phyloP scores from a whole-genome alignment of 2,329 filamentous ascomycete species.

The Kalaharituber pfeilii region DNA sequence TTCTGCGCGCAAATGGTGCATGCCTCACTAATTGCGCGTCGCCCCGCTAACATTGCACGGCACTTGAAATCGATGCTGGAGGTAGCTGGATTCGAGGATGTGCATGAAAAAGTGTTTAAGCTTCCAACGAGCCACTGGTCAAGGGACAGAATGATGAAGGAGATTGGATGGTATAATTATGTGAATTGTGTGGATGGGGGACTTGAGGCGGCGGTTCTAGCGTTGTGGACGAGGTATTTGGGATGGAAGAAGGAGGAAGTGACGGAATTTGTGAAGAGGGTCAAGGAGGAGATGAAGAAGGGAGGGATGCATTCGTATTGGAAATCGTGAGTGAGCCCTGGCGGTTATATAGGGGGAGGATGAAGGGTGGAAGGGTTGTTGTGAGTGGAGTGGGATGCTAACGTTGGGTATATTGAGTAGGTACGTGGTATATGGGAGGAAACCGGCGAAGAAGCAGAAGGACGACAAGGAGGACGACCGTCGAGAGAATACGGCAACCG shows the following conservation, averaged over 20 bases:
- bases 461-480: too few relatives aligned
- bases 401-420: too few relatives aligned
- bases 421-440: too few relatives aligned
- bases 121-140: constrained; percentile 22
- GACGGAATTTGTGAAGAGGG: background rate
- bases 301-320: background rate
- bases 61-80: background rate
- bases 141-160: background rate
- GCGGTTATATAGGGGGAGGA: too few relatives aligned
- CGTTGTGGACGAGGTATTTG: background rate
- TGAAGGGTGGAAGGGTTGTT: too few relatives aligned
- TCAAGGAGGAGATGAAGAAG: background rate
- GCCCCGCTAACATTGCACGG: constrained; percentile 14
- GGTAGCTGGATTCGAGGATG: constrained; percentile 1
- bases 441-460: too few relatives aligned
- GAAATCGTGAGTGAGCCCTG: background rate
- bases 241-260: background rate
- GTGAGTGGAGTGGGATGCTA: too few relatives aligned
- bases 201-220: background rate
- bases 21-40: background rate
- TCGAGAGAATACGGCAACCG: too few relatives aligned
- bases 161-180: constrained; percentile 6
- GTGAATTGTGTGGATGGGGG: constrained; percentile 15
- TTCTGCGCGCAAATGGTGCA: background rate
- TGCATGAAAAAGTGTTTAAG: constrained; percentile 34